These are phyloP conservation scores for Diaporthe humulicola DNA, from an alignment of 2,329 filamentous ascomycete species.

Conservation along the genomic window DNA sequence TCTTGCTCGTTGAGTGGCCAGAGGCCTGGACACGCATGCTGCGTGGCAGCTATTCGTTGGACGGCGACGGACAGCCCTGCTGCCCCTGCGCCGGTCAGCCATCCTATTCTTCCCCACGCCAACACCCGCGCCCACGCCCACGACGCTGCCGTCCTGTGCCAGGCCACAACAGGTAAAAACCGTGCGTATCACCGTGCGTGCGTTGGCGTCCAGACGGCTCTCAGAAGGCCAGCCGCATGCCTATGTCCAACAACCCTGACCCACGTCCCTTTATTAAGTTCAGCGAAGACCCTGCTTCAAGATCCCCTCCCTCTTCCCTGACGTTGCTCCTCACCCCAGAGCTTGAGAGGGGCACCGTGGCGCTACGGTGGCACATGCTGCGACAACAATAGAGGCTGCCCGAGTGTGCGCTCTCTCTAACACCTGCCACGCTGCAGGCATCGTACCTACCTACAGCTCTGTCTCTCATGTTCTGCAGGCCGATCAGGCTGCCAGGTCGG, in stretches of 20 bases:
- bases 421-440: not conserved
- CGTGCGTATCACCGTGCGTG: slow-evolving; percentile 36
- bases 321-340: slow-evolving; percentile 4
- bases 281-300: slow-evolving; percentile 18
- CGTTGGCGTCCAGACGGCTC: slow-evolving; percentile 27
- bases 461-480: not conserved
- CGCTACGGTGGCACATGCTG: slow-evolving; percentile 4
- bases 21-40: slow-evolving; percentile 30
- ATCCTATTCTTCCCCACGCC: slow-evolving; percentile 34
- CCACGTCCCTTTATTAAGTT: slow-evolving; percentile 33
- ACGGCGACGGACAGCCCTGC: slow-evolving; percentile 19
- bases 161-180: slow-evolving; percentile 16
- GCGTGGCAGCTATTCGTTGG: slow-evolving; percentile 39
- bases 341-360: slow-evolving; percentile 6
- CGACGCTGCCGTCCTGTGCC: not conserved
- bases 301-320: not conserved
- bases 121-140: slow-evolving; percentile 15
- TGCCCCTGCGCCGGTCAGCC: slow-evolving; percentile 27
- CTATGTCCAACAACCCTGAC: slow-evolving; percentile 35
- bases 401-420: not conserved
- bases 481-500: not conserved
- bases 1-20: slow-evolving; percentile 24
- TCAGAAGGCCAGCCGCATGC: slow-evolving; percentile 5
- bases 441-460: too few relatives aligned
- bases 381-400: not conserved